These are phyloP conservation scores for Atkinsonella texensis DNA, from an alignment of 2,329 filamentous ascomycete genomes.

Conservation along the genomic window DNA sequence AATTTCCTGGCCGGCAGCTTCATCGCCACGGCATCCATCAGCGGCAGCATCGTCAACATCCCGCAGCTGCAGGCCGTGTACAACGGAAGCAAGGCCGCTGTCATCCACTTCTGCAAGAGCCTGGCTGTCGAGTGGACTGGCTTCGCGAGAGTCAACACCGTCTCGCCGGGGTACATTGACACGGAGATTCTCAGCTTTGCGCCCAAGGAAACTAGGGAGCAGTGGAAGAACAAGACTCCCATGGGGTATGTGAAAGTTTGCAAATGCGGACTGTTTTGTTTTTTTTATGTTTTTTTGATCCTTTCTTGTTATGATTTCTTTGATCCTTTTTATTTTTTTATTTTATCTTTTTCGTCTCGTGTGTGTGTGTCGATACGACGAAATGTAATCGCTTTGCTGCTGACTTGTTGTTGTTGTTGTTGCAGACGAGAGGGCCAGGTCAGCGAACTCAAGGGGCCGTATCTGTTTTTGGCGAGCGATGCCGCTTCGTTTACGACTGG, in stretches of 20 bases:
- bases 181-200: slow-evolving; percentile 61
- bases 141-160: slow-evolving; percentile 59
- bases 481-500: slow-evolving; percentile 75
- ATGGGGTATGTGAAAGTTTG: slow-evolving; percentile 43
- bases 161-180: slow-evolving; percentile 65
- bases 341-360: background rate
- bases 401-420: background rate
- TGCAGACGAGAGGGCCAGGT: slow-evolving; percentile 54
- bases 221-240: slow-evolving; percentile 69
- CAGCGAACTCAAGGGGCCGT: slow-evolving; percentile 72
- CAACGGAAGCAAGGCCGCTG: slow-evolving; percentile 59
- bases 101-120: slow-evolving; percentile 50
- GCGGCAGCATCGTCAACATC: slow-evolving; percentile 64
- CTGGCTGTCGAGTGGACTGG: slow-evolving; percentile 67
- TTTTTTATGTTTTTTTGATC: background rate
- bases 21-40: slow-evolving; percentile 69
- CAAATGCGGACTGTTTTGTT: too few species aligned
- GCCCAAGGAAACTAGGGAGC: slow-evolving; percentile 51
- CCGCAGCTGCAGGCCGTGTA: slow-evolving; percentile 65
- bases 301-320: slow-evolving; percentile 5
- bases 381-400: background rate
- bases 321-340: background rate
- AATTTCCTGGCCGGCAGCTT: slow-evolving; percentile 56
- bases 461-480: slow-evolving; percentile 70
- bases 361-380: background rate